Conservation (phyloP, 2,329 filamentous ascomycete species). For the Ophiostoma populinum region DNA sequence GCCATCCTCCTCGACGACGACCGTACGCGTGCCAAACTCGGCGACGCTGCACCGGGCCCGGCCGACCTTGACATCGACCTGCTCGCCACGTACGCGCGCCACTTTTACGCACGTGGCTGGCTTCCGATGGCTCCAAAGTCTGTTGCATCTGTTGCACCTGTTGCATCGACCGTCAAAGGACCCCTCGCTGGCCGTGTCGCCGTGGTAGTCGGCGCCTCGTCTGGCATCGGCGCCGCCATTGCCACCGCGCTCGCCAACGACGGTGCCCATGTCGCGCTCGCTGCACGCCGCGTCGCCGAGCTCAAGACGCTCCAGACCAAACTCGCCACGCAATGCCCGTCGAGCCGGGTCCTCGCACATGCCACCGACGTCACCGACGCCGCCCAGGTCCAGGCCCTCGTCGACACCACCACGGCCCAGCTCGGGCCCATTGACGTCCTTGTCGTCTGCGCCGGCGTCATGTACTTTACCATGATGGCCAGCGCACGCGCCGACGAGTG, state of each 20-base stretch:
- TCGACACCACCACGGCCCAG: constrained; percentile 37
- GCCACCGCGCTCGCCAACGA: constrained; percentile 50
- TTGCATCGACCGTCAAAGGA: constrained; percentile 32
- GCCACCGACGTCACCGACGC: constrained; percentile 57
- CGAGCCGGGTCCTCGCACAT: constrained; percentile 49
- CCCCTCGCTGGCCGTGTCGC: constrained; percentile 52
- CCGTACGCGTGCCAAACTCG: constrained; percentile 43
- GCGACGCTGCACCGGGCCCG: constrained; percentile 15
- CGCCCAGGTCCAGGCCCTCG: constrained; percentile 47
- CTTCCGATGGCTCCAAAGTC: constrained; percentile 22
- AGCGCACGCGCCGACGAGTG: constrained; percentile 58
- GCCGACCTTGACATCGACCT: constrained; percentile 48
- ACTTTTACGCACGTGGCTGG: constrained; percentile 71
- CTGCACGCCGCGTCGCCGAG: constrained; percentile 50
- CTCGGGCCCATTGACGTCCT: constrained; percentile 63
- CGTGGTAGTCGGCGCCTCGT: constrained; percentile 64
- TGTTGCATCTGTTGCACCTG: neutral
- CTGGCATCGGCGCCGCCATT: constrained; percentile 62
- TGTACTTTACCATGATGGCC: constrained; percentile 82
- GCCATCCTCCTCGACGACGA: constrained; percentile 60
- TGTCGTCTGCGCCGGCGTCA: constrained; percentile 66
- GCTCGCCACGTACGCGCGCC: constrained; percentile 62
- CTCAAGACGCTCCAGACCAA: constrained; percentile 49
- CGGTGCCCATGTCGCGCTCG: constrained; percentile 55
- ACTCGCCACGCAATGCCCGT: constrained; percentile 27